Evolutionary conservation across 2,329 filamentous ascomycete genomes (phyloP).

Genomic region (Corinectria fuckeliana): DNA sequence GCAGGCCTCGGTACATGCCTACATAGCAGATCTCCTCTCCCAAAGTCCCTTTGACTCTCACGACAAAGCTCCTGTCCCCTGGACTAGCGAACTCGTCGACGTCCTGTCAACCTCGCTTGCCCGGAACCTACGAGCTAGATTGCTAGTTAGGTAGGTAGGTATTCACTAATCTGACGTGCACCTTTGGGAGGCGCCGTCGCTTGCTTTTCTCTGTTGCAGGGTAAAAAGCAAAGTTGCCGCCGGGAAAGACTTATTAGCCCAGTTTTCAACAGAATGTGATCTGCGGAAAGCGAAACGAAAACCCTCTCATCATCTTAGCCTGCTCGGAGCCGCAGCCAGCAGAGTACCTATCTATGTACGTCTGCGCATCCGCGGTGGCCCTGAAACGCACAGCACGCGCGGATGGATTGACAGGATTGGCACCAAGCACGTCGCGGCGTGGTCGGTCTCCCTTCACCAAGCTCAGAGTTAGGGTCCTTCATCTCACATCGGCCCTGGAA

Average conservation of each 20-base stretch:
- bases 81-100: neutral
- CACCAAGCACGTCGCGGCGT: too few species aligned
- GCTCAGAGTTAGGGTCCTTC: slow-evolving; percentile 29
- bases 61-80: neutral
- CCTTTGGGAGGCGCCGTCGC: neutral
- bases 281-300: slow-evolving; percentile 5
- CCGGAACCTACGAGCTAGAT: slow-evolving; percentile 8
- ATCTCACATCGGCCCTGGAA: slow-evolving; percentile 28
- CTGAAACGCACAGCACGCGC: slow-evolving; percentile 27
- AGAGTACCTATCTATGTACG: too few species aligned
- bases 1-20: neutral
- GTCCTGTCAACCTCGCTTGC: slow-evolving; percentile 10
- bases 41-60: neutral
- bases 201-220: neutral
- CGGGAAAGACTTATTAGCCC: neutral
- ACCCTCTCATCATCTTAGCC: slow-evolving; percentile 18
- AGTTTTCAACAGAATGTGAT: neutral
- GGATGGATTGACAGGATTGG: slow-evolving; percentile 18
- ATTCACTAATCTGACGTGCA: neutral
- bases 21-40: neutral
- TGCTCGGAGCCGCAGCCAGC: slow-evolving; percentile 23
- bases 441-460: slow-evolving; percentile 17
- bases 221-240: slow-evolving; percentile 6
- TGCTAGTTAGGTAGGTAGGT: too few species aligned
- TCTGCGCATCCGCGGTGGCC: slow-evolving; percentile 8